These are phyloP conservation scores for Lentinula novae-zelandiae DNA, from an alignment of 1,284 basidiomycete species.

Conservation along the genomic window DNA sequence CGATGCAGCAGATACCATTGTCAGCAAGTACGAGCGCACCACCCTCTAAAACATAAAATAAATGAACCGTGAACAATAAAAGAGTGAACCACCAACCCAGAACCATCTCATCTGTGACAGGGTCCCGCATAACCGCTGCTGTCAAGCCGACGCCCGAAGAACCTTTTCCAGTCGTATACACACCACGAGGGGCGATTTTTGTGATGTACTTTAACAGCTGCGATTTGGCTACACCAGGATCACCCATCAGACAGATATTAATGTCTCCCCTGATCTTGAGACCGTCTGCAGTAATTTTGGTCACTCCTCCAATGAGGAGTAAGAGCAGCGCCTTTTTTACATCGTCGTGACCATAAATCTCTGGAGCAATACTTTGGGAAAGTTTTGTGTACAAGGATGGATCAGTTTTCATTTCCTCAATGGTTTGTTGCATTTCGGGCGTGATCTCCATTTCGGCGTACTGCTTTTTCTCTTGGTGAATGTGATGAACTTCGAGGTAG, in stretches of 20 bases:
- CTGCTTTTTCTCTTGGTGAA: conserved; percentile 96
- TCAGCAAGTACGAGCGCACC: conserved; percentile 98
- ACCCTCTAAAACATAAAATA: conserved; percentile 68
- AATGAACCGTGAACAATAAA: conserved; percentile 10
- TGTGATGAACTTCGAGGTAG: conserved; percentile 89
- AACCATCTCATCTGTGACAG: conserved; percentile 99
- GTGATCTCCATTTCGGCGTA: conserved; percentile 94
- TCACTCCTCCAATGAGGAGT: conserved; percentile 93
- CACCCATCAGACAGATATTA: conserved; percentile 98
- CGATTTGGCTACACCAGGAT: conserved; percentile 99
- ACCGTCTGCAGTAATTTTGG: conserved; percentile 92
- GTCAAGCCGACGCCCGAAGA: conserved; percentile 98
- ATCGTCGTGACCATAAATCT: conserved; percentile 98
- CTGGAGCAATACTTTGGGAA: conserved; percentile 89
- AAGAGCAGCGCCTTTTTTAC: conserved; percentile 98
- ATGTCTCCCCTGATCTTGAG: conserved; percentile 99
- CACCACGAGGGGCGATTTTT: conserved; percentile 95
- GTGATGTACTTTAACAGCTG: conserved; percentile 98
- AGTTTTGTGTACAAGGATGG: conserved; percentile 83
- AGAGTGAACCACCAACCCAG: conserved; percentile 61
- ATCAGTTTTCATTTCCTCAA: conserved; percentile 73
- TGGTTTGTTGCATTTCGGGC: conserved; percentile 73
- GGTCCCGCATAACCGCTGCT: conserved; percentile 98
- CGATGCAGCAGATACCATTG: conserved; percentile 99
- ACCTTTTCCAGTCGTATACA: conserved; percentile 98